Conservation (phyloP, 495 filamentous ascomycete genomes). For the Filosporella fistucella region DNA sequence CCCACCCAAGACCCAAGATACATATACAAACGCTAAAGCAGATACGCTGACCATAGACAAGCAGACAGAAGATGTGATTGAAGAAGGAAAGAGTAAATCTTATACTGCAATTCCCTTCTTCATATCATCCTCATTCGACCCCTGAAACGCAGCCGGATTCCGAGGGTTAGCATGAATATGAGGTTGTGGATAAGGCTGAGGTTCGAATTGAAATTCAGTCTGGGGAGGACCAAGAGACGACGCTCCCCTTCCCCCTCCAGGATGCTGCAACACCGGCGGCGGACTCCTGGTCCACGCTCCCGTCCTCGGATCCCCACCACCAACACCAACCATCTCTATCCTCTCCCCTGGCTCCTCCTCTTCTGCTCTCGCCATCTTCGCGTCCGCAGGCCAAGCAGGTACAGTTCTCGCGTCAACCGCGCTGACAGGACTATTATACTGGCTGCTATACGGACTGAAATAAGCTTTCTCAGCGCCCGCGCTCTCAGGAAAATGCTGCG, state of each 20-base stretch:
- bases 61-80: too few relatives aligned
- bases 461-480: conserved; percentile 16
- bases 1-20: too few relatives aligned
- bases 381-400: conserved; percentile 12
- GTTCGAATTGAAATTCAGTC: too few relatives aligned
- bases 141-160: too few relatives aligned
- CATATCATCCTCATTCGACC: too few relatives aligned
- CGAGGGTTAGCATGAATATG: too few relatives aligned
- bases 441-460: conserved; percentile 23
- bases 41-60: too few relatives aligned
- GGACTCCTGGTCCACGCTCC: conserved; percentile 1
- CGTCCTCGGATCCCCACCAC: not conserved
- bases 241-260: conserved; percentile 11
- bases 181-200: too few relatives aligned
- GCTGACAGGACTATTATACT: conserved; percentile 18
- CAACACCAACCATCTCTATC: conserved; percentile 15
- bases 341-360: not conserved
- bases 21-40: too few relatives aligned
- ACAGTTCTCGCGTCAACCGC: conserved; percentile 2
- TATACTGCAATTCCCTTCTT: too few relatives aligned
- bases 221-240: too few relatives aligned
- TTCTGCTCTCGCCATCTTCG: conserved; percentile 3
- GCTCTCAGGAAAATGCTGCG: conserved; percentile 10
- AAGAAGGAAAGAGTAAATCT: too few relatives aligned
- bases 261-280: conserved; percentile 17